Evolutionary conservation across 257 asterid genomes (phyloP).

Genomic region (Petrea volubilis): DNA sequence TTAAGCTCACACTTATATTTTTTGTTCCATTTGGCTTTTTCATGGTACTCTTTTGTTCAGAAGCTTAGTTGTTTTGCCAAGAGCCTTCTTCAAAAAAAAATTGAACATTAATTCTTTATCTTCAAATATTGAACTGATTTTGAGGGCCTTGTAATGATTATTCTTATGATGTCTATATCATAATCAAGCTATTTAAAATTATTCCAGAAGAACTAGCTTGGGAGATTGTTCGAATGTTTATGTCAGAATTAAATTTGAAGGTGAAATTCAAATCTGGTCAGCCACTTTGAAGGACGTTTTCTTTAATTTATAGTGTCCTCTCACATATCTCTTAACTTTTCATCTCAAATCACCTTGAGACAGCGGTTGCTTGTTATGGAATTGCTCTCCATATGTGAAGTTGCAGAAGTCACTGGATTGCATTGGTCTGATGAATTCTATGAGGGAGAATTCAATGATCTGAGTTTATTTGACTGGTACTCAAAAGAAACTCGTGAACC

Average conservation of each 20-base stretch:
- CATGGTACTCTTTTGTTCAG: neutral
- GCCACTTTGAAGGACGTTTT: conserved; percentile 14
- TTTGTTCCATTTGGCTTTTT: neutral
- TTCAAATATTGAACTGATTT: conserved; percentile 2
- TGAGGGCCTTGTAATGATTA: neutral
- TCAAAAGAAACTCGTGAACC: conserved; percentile 44
- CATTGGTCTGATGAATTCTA: conserved; percentile 73
- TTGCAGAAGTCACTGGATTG: conserved; percentile 32
- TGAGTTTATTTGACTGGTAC: conserved; percentile 44
- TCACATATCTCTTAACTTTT: conserved; percentile 11
- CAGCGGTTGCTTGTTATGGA: conserved; percentile 84
- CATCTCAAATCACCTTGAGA: conserved; percentile 21
- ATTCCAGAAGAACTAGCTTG: conserved; percentile 66
- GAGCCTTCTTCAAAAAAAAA: neutral
- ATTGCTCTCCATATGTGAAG: conserved; percentile 46
- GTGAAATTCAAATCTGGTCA: conserved; percentile 35
- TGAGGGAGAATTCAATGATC: conserved; percentile 63
- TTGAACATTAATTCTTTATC: neutral
- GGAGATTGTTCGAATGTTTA: conserved; percentile 70
- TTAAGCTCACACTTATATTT: conserved; percentile 8
- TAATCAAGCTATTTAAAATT: conserved; percentile 20
- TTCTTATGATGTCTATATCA: neutral
- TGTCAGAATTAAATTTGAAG: conserved; percentile 66
- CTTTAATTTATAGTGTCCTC: neutral
- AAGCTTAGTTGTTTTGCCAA: neutral